Evolutionary conservation across 331 rosid genomes (phyloP).

Genomic region (Cydonia oblonga): DNA sequence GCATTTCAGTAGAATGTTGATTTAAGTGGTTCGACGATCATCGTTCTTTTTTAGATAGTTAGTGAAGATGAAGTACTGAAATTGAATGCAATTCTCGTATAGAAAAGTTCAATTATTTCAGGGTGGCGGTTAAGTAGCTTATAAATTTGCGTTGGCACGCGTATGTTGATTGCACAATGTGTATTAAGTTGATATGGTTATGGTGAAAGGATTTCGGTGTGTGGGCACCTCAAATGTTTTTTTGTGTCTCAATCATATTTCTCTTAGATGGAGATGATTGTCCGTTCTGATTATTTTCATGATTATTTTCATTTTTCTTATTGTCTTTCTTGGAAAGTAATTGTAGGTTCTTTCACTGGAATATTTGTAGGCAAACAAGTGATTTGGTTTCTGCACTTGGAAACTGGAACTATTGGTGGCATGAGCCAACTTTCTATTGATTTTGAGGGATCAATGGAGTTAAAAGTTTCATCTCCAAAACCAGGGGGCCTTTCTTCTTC

Average conservation of each 20-base stretch:
- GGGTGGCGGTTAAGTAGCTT: background rate
- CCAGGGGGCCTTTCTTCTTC: slow-evolving; percentile 56
- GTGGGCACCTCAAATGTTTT: background rate
- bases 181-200: background rate
- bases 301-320: background rate
- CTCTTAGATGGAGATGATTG: background rate
- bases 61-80: background rate
- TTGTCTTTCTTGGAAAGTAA: background rate
- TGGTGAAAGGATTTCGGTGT: background rate
- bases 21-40: background rate
- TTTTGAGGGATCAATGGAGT: slow-evolving; percentile 51
- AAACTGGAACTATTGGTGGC: slow-evolving; percentile 22
- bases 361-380: slow-evolving; percentile 16
- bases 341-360: slow-evolving; percentile 28
- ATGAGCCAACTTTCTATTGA: slow-evolving; percentile 14
- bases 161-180: background rate
- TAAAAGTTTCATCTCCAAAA: slow-evolving; percentile 75
- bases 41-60: background rate
- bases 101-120: background rate
- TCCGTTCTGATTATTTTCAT: background rate
- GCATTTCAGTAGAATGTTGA: background rate
- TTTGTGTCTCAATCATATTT: background rate
- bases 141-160: background rate
- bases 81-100: background rate
- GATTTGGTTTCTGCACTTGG: slow-evolving; percentile 28